Evolutionary conservation across 805 yeast genomes (phyloP).

Genomic region (Candida lessepsii): DNA sequence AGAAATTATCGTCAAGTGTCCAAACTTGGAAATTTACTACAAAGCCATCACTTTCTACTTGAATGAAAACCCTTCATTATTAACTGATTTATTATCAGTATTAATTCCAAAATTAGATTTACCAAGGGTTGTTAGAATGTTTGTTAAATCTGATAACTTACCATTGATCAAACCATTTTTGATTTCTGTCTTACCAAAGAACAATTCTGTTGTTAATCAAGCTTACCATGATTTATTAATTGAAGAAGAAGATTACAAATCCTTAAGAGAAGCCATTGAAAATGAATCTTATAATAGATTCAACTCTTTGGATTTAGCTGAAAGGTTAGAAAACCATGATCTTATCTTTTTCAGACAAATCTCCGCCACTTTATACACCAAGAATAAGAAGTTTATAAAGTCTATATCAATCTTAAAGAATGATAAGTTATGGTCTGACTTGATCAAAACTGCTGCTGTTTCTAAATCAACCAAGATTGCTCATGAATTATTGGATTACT

Average conservation of each 20-base stretch:
- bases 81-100: constrained; percentile 81
- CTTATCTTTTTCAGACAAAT: constrained; percentile 92
- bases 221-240: constrained; percentile 94
- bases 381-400: constrained; percentile 90
- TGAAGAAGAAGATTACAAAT: constrained; percentile 94
- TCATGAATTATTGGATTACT: constrained; percentile 83
- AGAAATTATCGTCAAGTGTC: constrained; percentile 90
- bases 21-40: constrained; percentile 94
- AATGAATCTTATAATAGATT: constrained; percentile 75
- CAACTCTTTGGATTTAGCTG: constrained; percentile 89
- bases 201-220: constrained; percentile 85
- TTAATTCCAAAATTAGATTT: constrained; percentile 88
- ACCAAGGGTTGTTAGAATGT: constrained; percentile 91
- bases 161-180: constrained; percentile 95
- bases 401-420: constrained; percentile 84
- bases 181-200: constrained; percentile 86
- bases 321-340: constrained; percentile 87
- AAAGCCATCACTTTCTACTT: constrained; percentile 95
- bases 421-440: constrained; percentile 93
- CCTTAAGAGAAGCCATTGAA: constrained; percentile 83
- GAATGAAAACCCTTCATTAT: constrained; percentile 84
- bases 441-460: constrained; percentile 85
- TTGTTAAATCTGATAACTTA: constrained; percentile 91
- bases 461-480: constrained; percentile 80
- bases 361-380: constrained; percentile 90